Conservation (phyloP, 2,329 filamentous ascomycete species). For the Monosporascus sp. region DNA sequence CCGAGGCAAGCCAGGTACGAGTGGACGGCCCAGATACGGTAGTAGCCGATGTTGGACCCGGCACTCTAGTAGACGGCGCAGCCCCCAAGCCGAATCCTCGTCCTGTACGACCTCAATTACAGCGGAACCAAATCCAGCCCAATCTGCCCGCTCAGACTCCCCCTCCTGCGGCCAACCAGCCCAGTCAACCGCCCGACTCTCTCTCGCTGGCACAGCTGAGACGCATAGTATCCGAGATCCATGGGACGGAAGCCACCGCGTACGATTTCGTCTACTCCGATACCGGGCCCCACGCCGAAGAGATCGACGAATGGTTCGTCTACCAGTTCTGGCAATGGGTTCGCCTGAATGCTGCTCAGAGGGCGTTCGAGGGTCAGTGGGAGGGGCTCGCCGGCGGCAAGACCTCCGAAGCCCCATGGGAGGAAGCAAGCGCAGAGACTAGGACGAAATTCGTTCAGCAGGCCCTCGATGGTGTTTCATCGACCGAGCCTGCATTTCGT, state of each 20-base stretch:
- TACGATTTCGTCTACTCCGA: conserved; percentile 86
- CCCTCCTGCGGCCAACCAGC: conserved; percentile 26
- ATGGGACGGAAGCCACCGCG: conserved; percentile 59
- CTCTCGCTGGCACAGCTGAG: conserved; percentile 70
- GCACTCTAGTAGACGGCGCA: conserved; percentile 6
- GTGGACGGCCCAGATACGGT: conserved; percentile 27
- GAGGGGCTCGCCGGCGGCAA: conserved; percentile 40
- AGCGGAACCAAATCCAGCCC: conserved; percentile 24
- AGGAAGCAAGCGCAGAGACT: conserved; percentile 52
- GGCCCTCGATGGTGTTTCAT: conserved; percentile 40
- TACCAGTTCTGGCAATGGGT: conserved; percentile 84
- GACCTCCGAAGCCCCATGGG: conserved; percentile 54
- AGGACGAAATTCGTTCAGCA: conserved; percentile 52
- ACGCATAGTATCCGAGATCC: conserved; percentile 68
- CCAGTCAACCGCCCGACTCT: conserved; percentile 53
- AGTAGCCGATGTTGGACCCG: conserved; percentile 22
- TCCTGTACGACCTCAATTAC: conserved; percentile 21
- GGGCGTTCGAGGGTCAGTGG: conserved; percentile 75
- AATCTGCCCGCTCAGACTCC: conserved; percentile 23
- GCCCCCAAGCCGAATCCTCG: conserved; percentile 8
- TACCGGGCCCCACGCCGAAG: conserved; percentile 69
- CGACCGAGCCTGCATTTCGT: conserved; percentile 42
- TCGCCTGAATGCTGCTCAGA: conserved; percentile 68
- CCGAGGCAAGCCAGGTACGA: conserved; percentile 10
- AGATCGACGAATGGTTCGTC: conserved; percentile 96